Percentiles rank a stretch among this genome's conserved stretches.
Conservation (phyloP, 768 basidiomycete genomes). For the Macrolepiota fuliginosa region DNA sequence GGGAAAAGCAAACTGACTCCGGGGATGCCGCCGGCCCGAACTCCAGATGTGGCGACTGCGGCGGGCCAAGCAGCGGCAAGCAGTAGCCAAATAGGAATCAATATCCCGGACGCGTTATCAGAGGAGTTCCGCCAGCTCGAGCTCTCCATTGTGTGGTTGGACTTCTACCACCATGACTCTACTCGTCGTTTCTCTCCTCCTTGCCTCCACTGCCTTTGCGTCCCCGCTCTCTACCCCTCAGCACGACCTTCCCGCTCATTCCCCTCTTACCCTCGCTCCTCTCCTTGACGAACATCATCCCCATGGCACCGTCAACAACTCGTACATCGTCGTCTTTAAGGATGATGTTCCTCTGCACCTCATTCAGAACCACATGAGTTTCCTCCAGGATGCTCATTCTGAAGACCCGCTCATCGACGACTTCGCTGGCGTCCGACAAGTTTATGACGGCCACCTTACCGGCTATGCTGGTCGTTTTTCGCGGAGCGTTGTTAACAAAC, state of each 20-base stretch:
- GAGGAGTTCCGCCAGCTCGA: conserved; percentile 12
- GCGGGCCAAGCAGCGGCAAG: conserved; percentile 10
- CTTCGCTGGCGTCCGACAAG: conserved; percentile 61
- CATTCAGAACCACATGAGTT: conserved; percentile 76
- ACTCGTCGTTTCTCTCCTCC: conserved; percentile 38
- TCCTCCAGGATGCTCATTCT: conserved; percentile 61
- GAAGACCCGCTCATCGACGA: conserved; percentile 50
- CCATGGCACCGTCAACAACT: conserved; percentile 78
- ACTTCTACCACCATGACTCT: conserved; percentile 39
- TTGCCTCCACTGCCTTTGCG: conserved; percentile 33
- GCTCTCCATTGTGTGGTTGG: conserved; percentile 19
- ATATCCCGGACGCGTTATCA: conserved; percentile 26
- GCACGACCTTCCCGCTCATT: conserved; percentile 29
- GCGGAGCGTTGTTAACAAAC: conserved; percentile 61
- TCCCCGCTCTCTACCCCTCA: conserved; percentile 52
- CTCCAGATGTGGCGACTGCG: neutral
- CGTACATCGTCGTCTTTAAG: conserved; percentile 94
- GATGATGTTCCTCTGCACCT: conserved; percentile 54
- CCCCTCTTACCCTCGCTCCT: conserved; percentile 57
- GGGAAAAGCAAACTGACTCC: neutral
- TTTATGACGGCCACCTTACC: conserved; percentile 71
- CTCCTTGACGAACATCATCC: conserved; percentile 56
- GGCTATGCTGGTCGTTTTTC: conserved; percentile 86
- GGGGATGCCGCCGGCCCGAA: neutral
- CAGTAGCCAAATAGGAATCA: conserved; percentile 28